phyloP scores from a whole-genome alignment of 768 basidiomycete genomes.

The Calocera viscosa region DNA sequence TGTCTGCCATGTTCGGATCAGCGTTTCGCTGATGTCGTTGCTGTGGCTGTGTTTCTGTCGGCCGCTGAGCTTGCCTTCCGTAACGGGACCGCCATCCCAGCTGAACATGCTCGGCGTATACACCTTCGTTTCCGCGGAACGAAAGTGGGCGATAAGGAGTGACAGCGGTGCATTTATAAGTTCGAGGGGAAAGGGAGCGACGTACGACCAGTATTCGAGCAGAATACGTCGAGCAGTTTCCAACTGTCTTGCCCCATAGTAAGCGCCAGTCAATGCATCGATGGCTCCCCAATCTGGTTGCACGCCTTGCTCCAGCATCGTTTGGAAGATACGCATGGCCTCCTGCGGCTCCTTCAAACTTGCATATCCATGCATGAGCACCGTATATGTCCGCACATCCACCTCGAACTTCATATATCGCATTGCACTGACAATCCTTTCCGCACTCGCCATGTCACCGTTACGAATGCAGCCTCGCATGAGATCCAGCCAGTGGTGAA shows the following conservation, averaged over 20 bases:
- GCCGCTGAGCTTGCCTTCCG: conserved; percentile 23
- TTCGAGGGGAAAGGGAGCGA: conserved; percentile 47
- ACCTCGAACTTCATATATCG: conserved; percentile 41
- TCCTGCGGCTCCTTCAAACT: conserved; percentile 42
- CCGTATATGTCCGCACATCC: conserved; percentile 61
- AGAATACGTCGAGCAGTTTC: conserved; percentile 42
- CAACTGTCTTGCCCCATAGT: conserved; percentile 44
- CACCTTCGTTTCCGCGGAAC: conserved; percentile 27
- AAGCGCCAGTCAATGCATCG: conserved; percentile 58
- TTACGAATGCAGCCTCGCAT: conserved; percentile 56
- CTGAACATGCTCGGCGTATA: not conserved
- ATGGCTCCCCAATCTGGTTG: conserved; percentile 58
- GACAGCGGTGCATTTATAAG: conserved; percentile 36
- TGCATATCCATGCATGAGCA: conserved; percentile 59
- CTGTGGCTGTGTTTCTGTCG: conserved; percentile 27
- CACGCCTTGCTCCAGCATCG: conserved; percentile 50
- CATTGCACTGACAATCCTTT: conserved; percentile 37
- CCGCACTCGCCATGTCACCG: conserved; percentile 50
- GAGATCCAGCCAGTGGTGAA: conserved; percentile 59
- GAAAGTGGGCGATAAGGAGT: conserved; percentile 38
- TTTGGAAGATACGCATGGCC: conserved; percentile 44
- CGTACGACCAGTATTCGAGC: conserved; percentile 49
- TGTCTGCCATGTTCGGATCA: conserved; percentile 26
- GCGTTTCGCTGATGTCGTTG: conserved; percentile 28
- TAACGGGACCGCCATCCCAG: not conserved